Percentiles rank a stretch among this genome's conserved stretches.
phyloP scores from a whole-genome alignment of 176 grass and related monocot genomes.

The Echinochloa phyllopogon region DNA sequence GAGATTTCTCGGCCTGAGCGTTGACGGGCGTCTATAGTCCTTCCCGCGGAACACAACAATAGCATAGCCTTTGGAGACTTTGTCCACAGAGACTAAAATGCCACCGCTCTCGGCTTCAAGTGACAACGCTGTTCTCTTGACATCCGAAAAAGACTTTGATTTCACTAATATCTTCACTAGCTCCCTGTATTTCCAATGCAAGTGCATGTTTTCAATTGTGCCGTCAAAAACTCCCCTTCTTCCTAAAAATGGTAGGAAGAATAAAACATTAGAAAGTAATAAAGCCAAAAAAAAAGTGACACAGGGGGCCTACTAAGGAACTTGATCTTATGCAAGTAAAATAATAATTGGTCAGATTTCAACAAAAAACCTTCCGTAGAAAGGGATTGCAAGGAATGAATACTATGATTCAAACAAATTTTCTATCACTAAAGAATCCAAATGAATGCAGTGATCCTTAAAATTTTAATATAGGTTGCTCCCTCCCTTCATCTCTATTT shows the following conservation, averaged over 20 bases:
- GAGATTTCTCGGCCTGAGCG: slow-evolving; percentile 77
- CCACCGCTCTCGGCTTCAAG: slow-evolving; percentile 94
- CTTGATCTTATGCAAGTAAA: not conserved
- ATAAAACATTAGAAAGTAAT: slow-evolving; percentile 12
- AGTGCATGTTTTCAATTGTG: slow-evolving; percentile 96
- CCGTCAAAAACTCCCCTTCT: slow-evolving; percentile 97
- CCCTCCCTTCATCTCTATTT: not conserved
- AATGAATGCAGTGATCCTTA: not conserved
- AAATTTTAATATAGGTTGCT: slow-evolving; percentile 13
- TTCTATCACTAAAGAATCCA: slow-evolving; percentile 7
- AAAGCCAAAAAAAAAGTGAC: slow-evolving; percentile 7
- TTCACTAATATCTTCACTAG: slow-evolving; percentile 86
- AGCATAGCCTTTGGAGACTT: slow-evolving; percentile 90
- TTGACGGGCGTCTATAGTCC: slow-evolving; percentile 65
- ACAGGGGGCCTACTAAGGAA: not conserved
- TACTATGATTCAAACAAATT: not conserved
- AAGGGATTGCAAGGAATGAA: not conserved
- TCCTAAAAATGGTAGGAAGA: slow-evolving; percentile 47
- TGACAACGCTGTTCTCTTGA: slow-evolving; percentile 70
- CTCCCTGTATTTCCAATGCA: slow-evolving; percentile 99
- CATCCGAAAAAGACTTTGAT: slow-evolving; percentile 72
- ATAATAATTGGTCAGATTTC: slow-evolving; percentile 32
- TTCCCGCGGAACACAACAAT: slow-evolving; percentile 85
- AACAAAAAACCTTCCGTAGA: slow-evolving; percentile 22
- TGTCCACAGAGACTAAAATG: slow-evolving; percentile 88